Base-by-base conservation (phyloP, 306 rosid genomes). In the Cyamopsis tetragonoloba region DNA sequence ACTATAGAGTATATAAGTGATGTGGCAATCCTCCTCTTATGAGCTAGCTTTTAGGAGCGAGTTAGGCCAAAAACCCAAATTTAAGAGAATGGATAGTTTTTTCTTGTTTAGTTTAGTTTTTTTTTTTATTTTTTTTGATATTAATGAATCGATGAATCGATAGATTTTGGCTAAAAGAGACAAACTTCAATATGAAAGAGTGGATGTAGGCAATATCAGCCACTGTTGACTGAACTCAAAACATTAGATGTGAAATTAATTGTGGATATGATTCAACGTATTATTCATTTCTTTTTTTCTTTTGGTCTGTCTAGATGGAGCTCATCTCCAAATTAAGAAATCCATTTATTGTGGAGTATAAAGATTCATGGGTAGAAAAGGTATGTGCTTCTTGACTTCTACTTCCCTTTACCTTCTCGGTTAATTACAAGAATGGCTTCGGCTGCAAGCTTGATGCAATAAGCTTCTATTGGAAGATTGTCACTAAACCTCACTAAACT, bases 331-430 rank as follows among this genome's bases (percentile, higher is more conserved):
- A 80, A 80, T 55, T 91, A 18, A 80, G 86, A 67, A 88, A 88
- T 76, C 96, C 97, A 64, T 91, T 88, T 85, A 88, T 91, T 54
- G 97, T 91, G 77, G 96, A 91, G 76, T 91, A 91, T 77, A 91
- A 91, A 75, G 97, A 91, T 83, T 91, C 97, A 23, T 91, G 97
- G 97, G 97, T 91, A 7, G 96, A 91, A 83, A 91, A 88, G 96
- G 97, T 88, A 77, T 18, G 62, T 37, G 68, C 11, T 47, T 59
- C 39, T 13, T 44, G 32, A 49, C 14, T 28, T 17, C 27, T 28
- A 28, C 50, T 58, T 78, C 13, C 31, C 8, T 38, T 59, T 0
- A 35, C 50, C 46, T 64, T 14, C 50, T 58, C 10, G 12, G 27
- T 49, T 58, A 24, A 31, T 66, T 72, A 20, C 18, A 4, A 57